Base-by-base conservation (phyloP, 1,139 yeast genomes). In the Eremothecium gossypii region DNA sequence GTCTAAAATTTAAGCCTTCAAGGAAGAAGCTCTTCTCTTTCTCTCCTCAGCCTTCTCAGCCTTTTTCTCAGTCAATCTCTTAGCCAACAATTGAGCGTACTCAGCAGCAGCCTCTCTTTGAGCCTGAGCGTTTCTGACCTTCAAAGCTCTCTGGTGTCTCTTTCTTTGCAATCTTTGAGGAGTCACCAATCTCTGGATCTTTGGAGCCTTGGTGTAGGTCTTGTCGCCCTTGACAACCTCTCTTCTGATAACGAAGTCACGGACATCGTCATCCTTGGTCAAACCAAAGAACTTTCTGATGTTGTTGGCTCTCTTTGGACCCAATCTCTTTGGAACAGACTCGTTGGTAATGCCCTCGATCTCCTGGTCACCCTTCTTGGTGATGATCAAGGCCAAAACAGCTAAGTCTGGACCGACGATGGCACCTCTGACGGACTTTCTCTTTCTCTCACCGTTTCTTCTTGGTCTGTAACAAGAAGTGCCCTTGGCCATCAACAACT, bases 81-180 rank as follows among this genome's bases (percentile, higher is more conserved):
- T 77, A 69, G 98, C 97, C 73, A 91, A 81, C 71, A 91, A 79
- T 76, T 87, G 95, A 68, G 97, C 95, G 83, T 91, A 91, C 75
- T 91, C 98, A 69, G 97, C 95, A 74, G 99, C 98, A 75, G 95
- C 96, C 71, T 91, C 97, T 86, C 95, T 87, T 77, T 87, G 96
- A 68, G 85, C 87, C 79, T 86, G 95, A 71, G 97, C 96, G 73
- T 85, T 85, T 77, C 82, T 83, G 70, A 85, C 77, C 84, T 91
- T 91, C 74, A 81, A 77, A 63, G 96, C 80, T 73, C 80, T 83
- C 70, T 85, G 82, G 69, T 86, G 91, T 79, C 97, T 85, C 95
- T 91, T 91, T 83, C 96, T 91, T 79, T 89, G 97, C 73, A 91
- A 82, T 68, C 87, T 83, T 78, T 89, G 96, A 71, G 98, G 98